These are phyloP conservation scores for Capsicum baccatum DNA, from an alignment of 257 asterid genomes.

Conservation along the genomic window DNA sequence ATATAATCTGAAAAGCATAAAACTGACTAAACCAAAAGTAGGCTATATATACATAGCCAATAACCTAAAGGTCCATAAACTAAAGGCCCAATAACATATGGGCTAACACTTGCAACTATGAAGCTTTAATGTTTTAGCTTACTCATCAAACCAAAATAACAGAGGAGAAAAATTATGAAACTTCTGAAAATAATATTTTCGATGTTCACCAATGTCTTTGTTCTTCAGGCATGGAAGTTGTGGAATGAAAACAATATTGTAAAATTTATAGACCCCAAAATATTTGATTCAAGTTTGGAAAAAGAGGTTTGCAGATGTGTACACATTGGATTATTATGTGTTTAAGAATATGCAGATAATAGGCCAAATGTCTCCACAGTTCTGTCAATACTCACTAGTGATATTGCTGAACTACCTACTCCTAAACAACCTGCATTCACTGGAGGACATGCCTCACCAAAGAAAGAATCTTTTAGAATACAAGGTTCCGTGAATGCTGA, in stretches of 20 bases:
- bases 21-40: too few species aligned
- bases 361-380: slow-evolving; percentile 56
- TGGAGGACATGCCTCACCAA: slow-evolving; percentile 29
- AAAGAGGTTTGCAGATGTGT: slow-evolving; percentile 45
- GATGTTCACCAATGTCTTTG: not conserved
- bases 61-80: too few species aligned
- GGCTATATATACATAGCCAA: too few species aligned
- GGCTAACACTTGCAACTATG: not conserved
- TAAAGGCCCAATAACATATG: too few species aligned
- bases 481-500: slow-evolving; percentile 44
- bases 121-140: not conserved
- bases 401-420: slow-evolving; percentile 21
- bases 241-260: slow-evolving; percentile 35
- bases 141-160: not conserved
- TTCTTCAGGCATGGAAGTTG: slow-evolving; percentile 56
- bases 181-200: not conserved
- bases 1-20: too few species aligned
- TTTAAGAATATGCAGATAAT: slow-evolving; percentile 59
- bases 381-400: slow-evolving; percentile 53
- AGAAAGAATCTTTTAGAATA: slow-evolving; percentile 41
- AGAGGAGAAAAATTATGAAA: not conserved
- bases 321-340: slow-evolving; percentile 63
- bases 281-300: slow-evolving; percentile 33
- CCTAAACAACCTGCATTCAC: slow-evolving; percentile 52
- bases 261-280: slow-evolving; percentile 44